A percentile compares a stretch with the other conserved stretches of the same genome.
phyloP scores from a whole-genome alignment of 1,139 yeast genomes.

The Geotrichum bryndzae region DNA sequence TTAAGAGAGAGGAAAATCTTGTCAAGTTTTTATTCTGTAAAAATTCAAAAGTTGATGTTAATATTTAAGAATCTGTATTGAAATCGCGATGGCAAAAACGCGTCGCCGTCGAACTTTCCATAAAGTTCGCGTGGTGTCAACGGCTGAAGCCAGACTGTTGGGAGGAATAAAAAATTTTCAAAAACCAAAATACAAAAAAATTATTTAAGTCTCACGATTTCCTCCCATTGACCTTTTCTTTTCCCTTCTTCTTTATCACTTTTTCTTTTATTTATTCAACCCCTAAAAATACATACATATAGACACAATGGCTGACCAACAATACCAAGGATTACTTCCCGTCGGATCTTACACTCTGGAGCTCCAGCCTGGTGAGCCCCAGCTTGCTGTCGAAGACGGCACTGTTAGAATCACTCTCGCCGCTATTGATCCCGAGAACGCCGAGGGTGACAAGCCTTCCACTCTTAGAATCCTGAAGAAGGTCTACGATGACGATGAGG shows the following conservation, averaged over 20 bases:
- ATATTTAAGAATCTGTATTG: background rate
- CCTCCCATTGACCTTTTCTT: conserved; percentile 5
- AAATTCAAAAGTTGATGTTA: background rate
- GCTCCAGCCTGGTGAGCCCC: conserved; percentile 78
- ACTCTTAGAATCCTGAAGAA: conserved; percentile 25
- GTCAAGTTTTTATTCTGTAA: background rate
- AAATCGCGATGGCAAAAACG: background rate
- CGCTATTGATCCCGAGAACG: conserved; percentile 67
- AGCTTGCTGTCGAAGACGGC: conserved; percentile 78
- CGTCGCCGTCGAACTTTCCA: background rate
- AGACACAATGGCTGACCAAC: conserved; percentile 6
- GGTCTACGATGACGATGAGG: conserved; percentile 21
- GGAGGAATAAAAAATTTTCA: conserved; percentile 4
- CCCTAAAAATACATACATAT: background rate
- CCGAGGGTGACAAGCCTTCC: conserved; percentile 46
- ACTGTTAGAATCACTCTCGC: conserved; percentile 93
- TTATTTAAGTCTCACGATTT: background rate
- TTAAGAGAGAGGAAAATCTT: conserved; percentile 12
- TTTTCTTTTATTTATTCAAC: background rate
- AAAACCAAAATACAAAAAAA: background rate
- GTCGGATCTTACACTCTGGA: conserved; percentile 36
- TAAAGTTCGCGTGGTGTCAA: background rate
- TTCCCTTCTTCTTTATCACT: conserved; percentile 3
- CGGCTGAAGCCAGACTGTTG: conserved; percentile 1
- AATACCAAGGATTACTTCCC: conserved; percentile 12